Conservation (phyloP, 179 eudicot genomes). For the Silene noctiflora region DNA sequence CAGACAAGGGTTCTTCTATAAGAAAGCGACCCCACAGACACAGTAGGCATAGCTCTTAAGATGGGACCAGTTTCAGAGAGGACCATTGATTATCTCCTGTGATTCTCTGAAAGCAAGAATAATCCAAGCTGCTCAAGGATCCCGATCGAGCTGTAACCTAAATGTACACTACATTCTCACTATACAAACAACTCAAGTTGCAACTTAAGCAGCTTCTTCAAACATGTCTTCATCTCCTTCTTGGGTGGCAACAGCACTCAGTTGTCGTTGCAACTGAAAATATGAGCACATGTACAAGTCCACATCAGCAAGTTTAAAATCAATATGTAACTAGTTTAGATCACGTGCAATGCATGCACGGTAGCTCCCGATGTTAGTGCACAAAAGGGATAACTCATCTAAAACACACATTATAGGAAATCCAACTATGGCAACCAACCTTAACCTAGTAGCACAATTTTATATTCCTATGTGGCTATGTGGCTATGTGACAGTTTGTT, state of each 20-base stretch:
- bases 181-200: slow-evolving; percentile 31
- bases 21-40: not conserved
- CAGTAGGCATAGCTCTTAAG: not conserved
- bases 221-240: slow-evolving; percentile 48
- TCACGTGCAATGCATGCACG: too few relatives aligned
- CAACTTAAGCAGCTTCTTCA: slow-evolving; percentile 42
- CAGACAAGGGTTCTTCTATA: not conserved
- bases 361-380: not conserved
- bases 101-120: slow-evolving; percentile 3
- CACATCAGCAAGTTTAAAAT: slow-evolving; percentile 14
- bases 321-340: not conserved
- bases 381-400: not conserved
- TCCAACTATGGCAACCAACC: not conserved
- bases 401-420: not conserved
- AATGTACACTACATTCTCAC: slow-evolving; percentile 50
- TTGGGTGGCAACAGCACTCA: slow-evolving; percentile 37
- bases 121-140: slow-evolving; percentile 9
- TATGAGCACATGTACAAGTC: slow-evolving; percentile 10
- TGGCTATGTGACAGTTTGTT: not conserved
- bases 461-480: too few relatives aligned
- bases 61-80: not conserved
- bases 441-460: too few relatives aligned
- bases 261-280: slow-evolving; percentile 61
- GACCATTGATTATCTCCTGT: not conserved
- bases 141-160: slow-evolving; percentile 33